Evolutionary conservation across 768 basidiomycete genomes (phyloP), one percentile per base, ranked within the genome.

Genomic region (Mycena belliarum): DNA sequence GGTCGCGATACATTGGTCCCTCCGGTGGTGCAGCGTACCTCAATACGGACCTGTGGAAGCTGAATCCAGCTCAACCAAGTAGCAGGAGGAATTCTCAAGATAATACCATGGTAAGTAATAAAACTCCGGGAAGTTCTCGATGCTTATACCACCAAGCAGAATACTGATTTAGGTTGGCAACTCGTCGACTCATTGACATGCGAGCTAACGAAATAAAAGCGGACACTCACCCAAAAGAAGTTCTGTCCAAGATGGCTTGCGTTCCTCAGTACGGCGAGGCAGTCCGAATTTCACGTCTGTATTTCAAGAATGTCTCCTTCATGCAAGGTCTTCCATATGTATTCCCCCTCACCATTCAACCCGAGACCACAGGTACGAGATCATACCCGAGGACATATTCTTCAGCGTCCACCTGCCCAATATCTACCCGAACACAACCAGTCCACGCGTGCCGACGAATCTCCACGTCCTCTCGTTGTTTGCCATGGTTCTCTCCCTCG

Each of bases 1-100:
- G 67, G 9, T 68, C 67, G 7, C 60, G 67, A 38, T 68, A 68
- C 35, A 49, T 68, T 20, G 67, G 67, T 6, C 46, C 64, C 21
- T 68, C 67, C 3, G 63, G 67, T 26, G 65, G 63, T 32, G 63
- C 67, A 4, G 61, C 67, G 9, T 68, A 66, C 44, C 63, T 68
- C 38, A 62, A 63, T 43, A 42, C 60, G 8, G 65, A 63, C 28
- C 48, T 66, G 12, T 68, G 67, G 67, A 65, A 61, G 52, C 41
- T 40, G 51, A 49, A 52, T 41, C 15, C 48, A 26, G 25, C 44
- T 20, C 57, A 52, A 11, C 35, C 44, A n/a, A 50, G 41, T 10
- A 52, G 49, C 49, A 57, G 49, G 14, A 21, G 37, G 25, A 37
- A 45, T 33, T 57, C 56, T 21, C 25, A 46, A 16, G 56, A n/a